Percentiles rank a stretch among this genome's conserved stretches.
phyloP scores from a whole-genome alignment of 179 eudicot species.

The Corrigiola litoralis region DNA sequence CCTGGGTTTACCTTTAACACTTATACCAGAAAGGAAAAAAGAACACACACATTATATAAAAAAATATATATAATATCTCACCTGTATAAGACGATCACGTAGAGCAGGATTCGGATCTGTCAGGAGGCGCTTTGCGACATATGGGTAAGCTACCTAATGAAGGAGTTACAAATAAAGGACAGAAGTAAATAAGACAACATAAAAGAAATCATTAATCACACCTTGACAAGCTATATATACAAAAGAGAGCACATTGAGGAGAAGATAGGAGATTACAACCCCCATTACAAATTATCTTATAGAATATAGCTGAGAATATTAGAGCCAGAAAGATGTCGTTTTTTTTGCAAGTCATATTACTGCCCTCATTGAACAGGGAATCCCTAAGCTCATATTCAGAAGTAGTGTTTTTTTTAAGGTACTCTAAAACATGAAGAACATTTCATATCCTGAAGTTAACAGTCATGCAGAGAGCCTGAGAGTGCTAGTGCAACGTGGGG shows the following conservation, averaged over 20 bases:
- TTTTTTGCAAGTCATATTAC: not conserved
- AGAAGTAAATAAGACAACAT: not conserved
- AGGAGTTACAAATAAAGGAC: conserved; percentile 4
- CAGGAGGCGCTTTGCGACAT: conserved; percentile 90
- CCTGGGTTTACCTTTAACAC: too few species aligned
- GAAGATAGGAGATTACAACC: not conserved
- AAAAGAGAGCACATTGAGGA: not conserved
- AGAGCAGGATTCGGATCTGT: conserved; percentile 99
- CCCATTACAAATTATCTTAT: not conserved
- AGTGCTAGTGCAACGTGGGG: not conserved
- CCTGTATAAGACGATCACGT: conserved; percentile 94
- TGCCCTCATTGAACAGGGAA: not conserved
- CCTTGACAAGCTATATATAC: not conserved
- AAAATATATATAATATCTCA: too few species aligned
- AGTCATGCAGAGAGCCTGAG: not conserved
- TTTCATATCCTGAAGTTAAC: not conserved
- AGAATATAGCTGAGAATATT: too few species aligned
- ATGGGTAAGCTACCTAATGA: conserved; percentile 92
- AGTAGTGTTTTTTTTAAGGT: too few species aligned
- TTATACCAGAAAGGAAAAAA: not conserved
- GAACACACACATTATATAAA: not conserved
- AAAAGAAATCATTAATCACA: not conserved
- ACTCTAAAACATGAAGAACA: too few species aligned
- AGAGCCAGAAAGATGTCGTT: too few species aligned
- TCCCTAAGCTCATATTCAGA: too few species aligned